phyloP scores from a whole-genome alignment of 2,329 filamentous ascomycete genomes.

The Didymella arachidicola region DNA sequence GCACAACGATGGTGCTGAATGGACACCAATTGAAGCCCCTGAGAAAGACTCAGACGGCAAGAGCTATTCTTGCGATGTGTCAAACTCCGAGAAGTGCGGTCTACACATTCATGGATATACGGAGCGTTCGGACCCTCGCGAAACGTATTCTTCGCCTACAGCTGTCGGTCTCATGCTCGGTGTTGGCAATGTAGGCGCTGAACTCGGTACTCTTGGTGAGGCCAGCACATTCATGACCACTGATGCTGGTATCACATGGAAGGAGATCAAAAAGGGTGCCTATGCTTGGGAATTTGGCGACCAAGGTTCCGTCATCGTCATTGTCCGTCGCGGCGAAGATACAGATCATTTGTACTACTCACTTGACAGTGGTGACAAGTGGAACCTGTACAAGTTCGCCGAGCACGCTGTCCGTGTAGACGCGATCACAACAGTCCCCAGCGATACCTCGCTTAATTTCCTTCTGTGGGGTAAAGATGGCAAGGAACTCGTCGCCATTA shows the following conservation, averaged over 20 bases:
- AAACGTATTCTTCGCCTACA: constrained; percentile 87
- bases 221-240: constrained; percentile 89
- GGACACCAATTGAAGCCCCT: constrained; percentile 79
- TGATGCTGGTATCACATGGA: constrained; percentile 92
- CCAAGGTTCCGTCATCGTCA: constrained; percentile 89
- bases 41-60: constrained; percentile 74
- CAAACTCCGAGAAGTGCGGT: constrained; percentile 71
- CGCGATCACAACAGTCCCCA: constrained; percentile 87
- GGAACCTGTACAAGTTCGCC: constrained; percentile 79
- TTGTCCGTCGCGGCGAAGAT: constrained; percentile 74
- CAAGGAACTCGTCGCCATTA: constrained; percentile 72
- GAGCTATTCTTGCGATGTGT: constrained; percentile 71
- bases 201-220: constrained; percentile 71
- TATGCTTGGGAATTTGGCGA: constrained; percentile 97
- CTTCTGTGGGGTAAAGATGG: constrained; percentile 79
- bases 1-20: constrained; percentile 93
- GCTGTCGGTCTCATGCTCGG: constrained; percentile 92
- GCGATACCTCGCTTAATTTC: constrained; percentile 90
- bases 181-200: constrained; percentile 85
- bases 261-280: constrained; percentile 80
- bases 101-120: constrained; percentile 96
- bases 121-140: constrained; percentile 79
- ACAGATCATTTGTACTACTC: constrained; percentile 78
- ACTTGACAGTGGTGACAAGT: constrained; percentile 79
- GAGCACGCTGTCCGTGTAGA: constrained; percentile 72